These are phyloP conservation scores for Pseudocercospora vitis DNA, from an alignment of 2,329 filamentous ascomycete species.

Conservation along the genomic window DNA sequence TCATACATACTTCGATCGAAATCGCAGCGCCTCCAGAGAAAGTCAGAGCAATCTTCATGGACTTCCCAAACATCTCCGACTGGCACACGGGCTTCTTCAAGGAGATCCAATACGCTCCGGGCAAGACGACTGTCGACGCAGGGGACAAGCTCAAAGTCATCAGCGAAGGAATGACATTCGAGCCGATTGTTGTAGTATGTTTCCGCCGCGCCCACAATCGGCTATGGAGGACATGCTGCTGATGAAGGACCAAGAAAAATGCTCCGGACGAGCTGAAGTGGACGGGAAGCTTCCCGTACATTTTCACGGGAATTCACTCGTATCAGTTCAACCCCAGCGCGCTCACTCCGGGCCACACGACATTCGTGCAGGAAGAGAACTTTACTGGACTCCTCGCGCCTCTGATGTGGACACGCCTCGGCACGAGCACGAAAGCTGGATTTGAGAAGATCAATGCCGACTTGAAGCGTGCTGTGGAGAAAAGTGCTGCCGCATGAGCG, in stretches of 20 bases:
- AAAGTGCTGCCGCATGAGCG: no score
- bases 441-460: constrained; percentile 25
- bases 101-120: constrained; percentile 9
- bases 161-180: constrained; percentile 19
- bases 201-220: background rate
- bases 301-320: constrained; percentile 24
- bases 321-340: constrained; percentile 22
- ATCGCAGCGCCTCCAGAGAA: constrained; percentile 17
- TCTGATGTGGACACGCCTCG: constrained; percentile 17
- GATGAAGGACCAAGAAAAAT: constrained; percentile 13
- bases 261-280: constrained; percentile 13
- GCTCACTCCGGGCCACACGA: constrained; percentile 18
- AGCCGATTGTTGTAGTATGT: constrained; percentile 17
- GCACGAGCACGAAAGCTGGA: constrained; percentile 8
- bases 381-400: constrained; percentile 17
- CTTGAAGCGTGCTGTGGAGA: constrained; percentile 25
- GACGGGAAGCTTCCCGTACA: constrained; percentile 17
- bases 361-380: constrained; percentile 24
- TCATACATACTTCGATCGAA: constrained; percentile 16
- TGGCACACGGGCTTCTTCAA: constrained; percentile 17
- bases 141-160: constrained; percentile 23
- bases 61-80: constrained; percentile 17
- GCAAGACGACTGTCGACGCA: constrained; percentile 1
- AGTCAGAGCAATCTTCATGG: constrained; percentile 21
- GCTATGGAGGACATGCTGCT: background rate